A percentile compares a stretch with the other conserved stretches of the same genome.
Conservation (phyloP, 2,329 filamentous ascomycete species). For the Magnaporthales sp. region DNA sequence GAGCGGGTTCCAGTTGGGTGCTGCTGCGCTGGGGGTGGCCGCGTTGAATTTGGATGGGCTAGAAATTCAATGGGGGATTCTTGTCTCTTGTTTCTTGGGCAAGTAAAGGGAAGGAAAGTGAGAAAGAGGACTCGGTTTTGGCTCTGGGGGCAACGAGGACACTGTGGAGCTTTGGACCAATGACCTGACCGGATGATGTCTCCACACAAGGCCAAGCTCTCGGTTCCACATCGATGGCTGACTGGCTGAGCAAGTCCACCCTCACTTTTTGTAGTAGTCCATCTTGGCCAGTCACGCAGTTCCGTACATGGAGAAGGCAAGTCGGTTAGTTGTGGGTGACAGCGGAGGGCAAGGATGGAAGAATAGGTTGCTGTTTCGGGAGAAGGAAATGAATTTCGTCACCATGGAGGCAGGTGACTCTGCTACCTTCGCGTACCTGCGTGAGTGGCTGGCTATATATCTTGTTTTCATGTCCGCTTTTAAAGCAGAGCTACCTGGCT, state of each 20-base stretch:
- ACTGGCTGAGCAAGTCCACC: not conserved
- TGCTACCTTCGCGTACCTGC: conserved; percentile 1
- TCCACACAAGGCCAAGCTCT: not conserved
- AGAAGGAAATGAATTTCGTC: not conserved
- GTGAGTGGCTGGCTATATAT: not conserved
- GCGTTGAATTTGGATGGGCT: not conserved
- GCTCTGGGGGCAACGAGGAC: not conserved
- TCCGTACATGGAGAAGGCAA: not conserved
- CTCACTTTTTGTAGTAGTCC: not conserved
- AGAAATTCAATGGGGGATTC: not conserved
- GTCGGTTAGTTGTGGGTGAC: not conserved
- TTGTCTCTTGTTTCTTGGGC: not conserved
- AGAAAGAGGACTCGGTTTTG: conserved; percentile 2
- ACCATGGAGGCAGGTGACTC: conserved; percentile 2
- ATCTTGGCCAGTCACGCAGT: not conserved
- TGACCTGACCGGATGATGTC: not conserved
- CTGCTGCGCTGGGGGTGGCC: not conserved
- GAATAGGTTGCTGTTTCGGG: not conserved
- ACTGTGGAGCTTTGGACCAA: not conserved
- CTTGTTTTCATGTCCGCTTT: not conserved
- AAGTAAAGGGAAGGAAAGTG: conserved; percentile 1
- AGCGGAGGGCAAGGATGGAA: not conserved
- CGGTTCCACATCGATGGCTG: not conserved
- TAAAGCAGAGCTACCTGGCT: not conserved
- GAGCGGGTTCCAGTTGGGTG: not conserved